Base-by-base conservation (phyloP, 2,329 filamentous ascomycete species). In the Sphaceloma murrayae region DNA sequence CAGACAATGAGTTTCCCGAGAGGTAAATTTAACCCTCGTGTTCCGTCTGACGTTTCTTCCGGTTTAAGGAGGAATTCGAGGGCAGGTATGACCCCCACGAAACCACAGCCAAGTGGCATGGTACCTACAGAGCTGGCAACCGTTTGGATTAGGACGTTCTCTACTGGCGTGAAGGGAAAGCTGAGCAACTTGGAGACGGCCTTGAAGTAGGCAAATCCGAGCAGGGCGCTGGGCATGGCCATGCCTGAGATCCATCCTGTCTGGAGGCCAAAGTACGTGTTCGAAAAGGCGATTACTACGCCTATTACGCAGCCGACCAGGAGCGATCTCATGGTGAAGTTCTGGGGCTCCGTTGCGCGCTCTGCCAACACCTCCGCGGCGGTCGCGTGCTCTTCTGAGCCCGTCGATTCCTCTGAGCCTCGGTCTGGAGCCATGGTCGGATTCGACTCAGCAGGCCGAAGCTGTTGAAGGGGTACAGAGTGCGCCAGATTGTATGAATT, bases 241-340 rank as follows among this genome's bases (percentile, higher is more conserved):
- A 98, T 96, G 53, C 85, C 85, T 56, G 80, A 77, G 27, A 85
- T 75, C 80, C 80, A 84, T 52, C 80, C 80, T 19, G 85, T 93
- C 66, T 96, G 91, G 22, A 98, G 70, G n/a, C 91, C 91, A 61
- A 98, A 98, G 63, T 96, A 98, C 70, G 93, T 95, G 60, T 98
- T 98, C 43, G 85, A 93, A 61, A 94, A 94, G 59, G 85, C 91
- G 57, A 96, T 94, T 45, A 96, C 70, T 3, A 91, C 77, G 30
- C 91, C 91, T 51, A 98, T 91, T 3, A 76, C 67, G 4, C 94
- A 70, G 11, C 91, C 91, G 19, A 85, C 85, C 4, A 78, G 59
- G 29, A 96, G 72, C 40, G 86, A 86, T 46, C 91, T 81, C 18
- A 81, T 47, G 0, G 91, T 96, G 65, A 98, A 95, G 66, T 86